A percentile compares a stretch with the other conserved stretches of the same genome.
Evolutionary conservation across 208 protist species (phyloP).

Genomic region (Wallacemonas sp.): DNA sequence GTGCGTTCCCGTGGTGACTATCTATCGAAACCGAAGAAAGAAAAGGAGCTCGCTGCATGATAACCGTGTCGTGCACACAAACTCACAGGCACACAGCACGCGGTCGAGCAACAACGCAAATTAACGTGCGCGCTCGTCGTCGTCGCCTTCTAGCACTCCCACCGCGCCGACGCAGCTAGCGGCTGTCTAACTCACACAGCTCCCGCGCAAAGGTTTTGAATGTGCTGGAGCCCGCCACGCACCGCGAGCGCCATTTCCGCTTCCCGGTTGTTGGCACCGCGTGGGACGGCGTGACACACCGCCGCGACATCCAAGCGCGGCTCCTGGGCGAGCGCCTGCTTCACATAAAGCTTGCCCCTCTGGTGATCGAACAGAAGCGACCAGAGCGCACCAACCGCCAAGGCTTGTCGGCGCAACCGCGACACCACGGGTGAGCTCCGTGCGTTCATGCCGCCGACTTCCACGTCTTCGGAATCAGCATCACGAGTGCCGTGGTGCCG

Average conservation of each 20-base stretch:
- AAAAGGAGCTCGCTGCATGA: no score
- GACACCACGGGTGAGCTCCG: no score
- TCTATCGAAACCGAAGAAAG: no score
- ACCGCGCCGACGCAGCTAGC: neutral
- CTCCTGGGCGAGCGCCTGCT: slow-evolving; percentile 21
- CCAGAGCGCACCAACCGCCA: slow-evolving; percentile 42
- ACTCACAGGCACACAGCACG: no score
- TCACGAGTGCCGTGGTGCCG: neutral
- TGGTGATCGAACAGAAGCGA: slow-evolving; percentile 53
- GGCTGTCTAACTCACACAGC: neutral
- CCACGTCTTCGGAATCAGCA: no score
- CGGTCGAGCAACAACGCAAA: no score
- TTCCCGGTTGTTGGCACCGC: neutral
- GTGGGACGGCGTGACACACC: neutral
- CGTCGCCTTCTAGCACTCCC: neutral
- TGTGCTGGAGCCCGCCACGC: slow-evolving; percentile 3
- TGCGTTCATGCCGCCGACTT: no score
- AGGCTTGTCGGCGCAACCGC: slow-evolving; percentile 28
- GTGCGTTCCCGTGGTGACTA: no score
- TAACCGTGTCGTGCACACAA: no score
- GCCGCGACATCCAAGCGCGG: slow-evolving; percentile 16
- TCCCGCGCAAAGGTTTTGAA: slow-evolving; percentile 10
- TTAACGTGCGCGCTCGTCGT: neutral
- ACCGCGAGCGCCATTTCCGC: slow-evolving; percentile 15
- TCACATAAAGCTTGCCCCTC: slow-evolving; percentile 43